Evolutionary conservation across 495 filamentous ascomycete genomes (phyloP), one percentile per base, ranked within the genome.

Genomic region (Penicillium nucicola): DNA sequence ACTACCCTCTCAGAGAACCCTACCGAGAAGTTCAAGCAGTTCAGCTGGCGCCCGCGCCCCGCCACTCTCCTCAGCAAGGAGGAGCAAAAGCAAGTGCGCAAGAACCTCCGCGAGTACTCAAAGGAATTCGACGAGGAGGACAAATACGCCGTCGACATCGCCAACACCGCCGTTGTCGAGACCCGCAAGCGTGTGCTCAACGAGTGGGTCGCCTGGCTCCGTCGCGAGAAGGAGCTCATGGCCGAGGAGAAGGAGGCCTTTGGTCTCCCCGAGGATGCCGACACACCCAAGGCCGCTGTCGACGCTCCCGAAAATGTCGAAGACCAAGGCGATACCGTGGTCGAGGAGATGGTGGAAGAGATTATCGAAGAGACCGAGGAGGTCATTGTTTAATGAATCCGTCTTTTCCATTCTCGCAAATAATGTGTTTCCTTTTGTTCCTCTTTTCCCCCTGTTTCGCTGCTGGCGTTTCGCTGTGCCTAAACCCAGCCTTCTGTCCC

Each of bases 1-100:
- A 82, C 83, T 55, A 84, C 87, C 41, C 83, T 98, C 17, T 87
- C 92, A 54, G 95, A 97, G 70, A 89, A 97, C 69, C 86, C 82
- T 43, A 83, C 96, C 55, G 95, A 98, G 44, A 92, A 92, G 65
- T 97, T 98, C 84, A 96, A 97, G 80, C 93, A 98, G 74, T 87
- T 89, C 72, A 57, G 85, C 46, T 98, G 93, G 93, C 89, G 93
- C 15, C 95, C 93, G 11, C 88, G 93, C 25, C 93, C 93, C 11
- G 68, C 86, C 6, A 95, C 88, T 18, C 83, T 97, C 43, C 87
- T 98, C 48, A 82, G 81, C 72, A 91, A 90, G 69, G 89, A 96
- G 57, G 90, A 97, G 77, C 92, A 97, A 77, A 96, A 97, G 79
- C 78, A 85, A 59, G 90, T 97, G 63, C 95, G 95, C 75, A 96